A percentile compares a stretch with the other conserved stretches of the same genome.
These are phyloP conservation scores for Gossypium lobatum DNA, from an alignment of 441 rosid species.

Conservation along the genomic window DNA sequence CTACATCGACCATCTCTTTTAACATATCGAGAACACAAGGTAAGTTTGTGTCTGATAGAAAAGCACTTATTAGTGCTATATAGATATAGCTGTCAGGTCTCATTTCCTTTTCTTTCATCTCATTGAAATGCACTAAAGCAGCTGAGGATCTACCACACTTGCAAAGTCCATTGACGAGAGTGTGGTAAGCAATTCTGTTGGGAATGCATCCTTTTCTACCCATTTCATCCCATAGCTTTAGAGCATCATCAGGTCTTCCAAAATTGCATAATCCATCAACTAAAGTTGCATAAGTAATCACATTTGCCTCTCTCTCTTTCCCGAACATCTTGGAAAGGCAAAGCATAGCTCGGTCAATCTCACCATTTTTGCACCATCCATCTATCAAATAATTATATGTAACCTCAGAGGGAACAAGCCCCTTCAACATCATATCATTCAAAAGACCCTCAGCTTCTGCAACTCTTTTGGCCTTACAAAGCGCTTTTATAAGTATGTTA, in stretches of 20 bases:
- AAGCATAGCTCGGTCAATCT: constrained; percentile 46
- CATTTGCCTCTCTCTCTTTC: constrained; percentile 56
- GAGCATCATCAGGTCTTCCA: constrained; percentile 71
- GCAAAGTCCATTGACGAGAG: constrained; percentile 74
- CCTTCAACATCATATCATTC: constrained; percentile 57
- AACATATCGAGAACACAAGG: constrained; percentile 48
- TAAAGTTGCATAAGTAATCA: constrained; percentile 63
- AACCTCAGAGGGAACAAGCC: constrained; percentile 63
- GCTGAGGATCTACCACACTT: constrained; percentile 56
- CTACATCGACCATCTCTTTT: constrained; percentile 54
- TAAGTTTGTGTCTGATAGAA: constrained; percentile 35
- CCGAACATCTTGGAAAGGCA: constrained; percentile 49
- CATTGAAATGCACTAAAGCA: constrained; percentile 50
- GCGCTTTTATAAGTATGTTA: constrained; percentile 64
- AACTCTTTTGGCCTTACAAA: constrained; percentile 57
- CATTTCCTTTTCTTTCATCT: constrained; percentile 62
- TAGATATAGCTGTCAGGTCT: constrained; percentile 60
- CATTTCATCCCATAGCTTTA: constrained; percentile 65
- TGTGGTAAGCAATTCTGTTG: constrained; percentile 56
- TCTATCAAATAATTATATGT: constrained; percentile 71
- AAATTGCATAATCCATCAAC: constrained; percentile 58
- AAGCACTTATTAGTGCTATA: constrained; percentile 42
- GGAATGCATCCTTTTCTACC: constrained; percentile 39
- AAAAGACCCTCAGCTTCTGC: constrained; percentile 54
- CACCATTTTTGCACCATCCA: constrained; percentile 75